Base-by-base conservation (phyloP, 768 basidiomycete species). In the Boletellus sp. region DNA sequence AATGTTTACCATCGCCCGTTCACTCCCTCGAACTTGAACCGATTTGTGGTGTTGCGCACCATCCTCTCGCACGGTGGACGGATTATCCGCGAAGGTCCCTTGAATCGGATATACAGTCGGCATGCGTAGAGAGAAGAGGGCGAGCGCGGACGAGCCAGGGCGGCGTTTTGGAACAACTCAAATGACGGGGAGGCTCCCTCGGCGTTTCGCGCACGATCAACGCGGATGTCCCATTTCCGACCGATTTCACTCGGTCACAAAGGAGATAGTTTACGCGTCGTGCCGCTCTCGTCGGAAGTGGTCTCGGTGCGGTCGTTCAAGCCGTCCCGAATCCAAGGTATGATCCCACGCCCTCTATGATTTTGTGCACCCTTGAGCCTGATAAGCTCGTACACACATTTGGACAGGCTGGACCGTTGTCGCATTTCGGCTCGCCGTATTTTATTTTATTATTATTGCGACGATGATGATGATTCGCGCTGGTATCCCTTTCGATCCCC, bases 381-480 rank as follows among this genome's bases (percentile, higher is more conserved):
- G 26, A 51, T 32, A n/a, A n/a, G 6, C 8, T 44, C 6, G 31
- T 10, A 17, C 32, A 48, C 42, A 19, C 15, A 7, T 47, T n/a
- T 37, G 66, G 66, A 84, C 83, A 1, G 83, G 83, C 20, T 83
- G 81, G 62, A 82, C 80, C 3, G 83, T 84, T 61, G 83, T 81
- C 26, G 77, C 80, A 26, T 78, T 80, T 48, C 67, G 82, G 8
- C 84, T 84, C 52, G 82, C 3, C 22, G 52, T 55, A 42, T 53
- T 50, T 20, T 61, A 48, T 42, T 82, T 77, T 56, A 79, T 80
- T 22, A 83, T n/a, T n/a, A n/a, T n/a, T n/a, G n/a, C n/a, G n/a
- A n/a, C n/a, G n/a, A n/a, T n/a, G n/a, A n/a, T n/a, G n/a, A n/a
- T n/a, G n/a, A n/a, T 83, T 54, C 66, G 84, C 47, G 81, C 24